Evolutionary conservation across 345 rosid species (phyloP).

Genomic region (Ailanthus altissimus): DNA sequence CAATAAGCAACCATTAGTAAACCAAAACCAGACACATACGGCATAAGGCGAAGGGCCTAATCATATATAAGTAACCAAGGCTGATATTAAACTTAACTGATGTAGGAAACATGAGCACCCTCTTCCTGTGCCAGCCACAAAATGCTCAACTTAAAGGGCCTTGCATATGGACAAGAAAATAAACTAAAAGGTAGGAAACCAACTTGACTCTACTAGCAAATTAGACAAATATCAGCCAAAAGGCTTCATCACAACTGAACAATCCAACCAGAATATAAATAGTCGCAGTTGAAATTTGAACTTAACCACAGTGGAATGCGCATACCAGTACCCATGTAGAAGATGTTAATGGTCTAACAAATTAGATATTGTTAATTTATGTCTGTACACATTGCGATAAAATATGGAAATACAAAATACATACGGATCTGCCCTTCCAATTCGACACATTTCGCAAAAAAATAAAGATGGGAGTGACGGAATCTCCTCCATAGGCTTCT

Average conservation of each 20-base stretch:
- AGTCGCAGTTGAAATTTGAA: background rate
- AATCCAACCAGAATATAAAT: background rate
- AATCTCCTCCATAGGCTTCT: slow-evolving; percentile 29
- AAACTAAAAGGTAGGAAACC: background rate
- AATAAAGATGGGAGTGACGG: slow-evolving; percentile 25
- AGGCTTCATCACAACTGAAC: background rate
- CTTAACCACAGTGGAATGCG: background rate
- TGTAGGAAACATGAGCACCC: background rate
- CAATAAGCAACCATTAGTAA: background rate
- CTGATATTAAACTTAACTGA: background rate
- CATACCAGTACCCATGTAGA: background rate
- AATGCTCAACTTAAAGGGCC: background rate
- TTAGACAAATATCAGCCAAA: background rate
- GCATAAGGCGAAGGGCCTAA: background rate
- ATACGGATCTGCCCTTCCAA: slow-evolving; percentile 48
- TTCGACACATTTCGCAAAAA: slow-evolving; percentile 43
- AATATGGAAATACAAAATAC: slow-evolving; percentile 21
- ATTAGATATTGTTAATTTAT: background rate
- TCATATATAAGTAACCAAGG: background rate
- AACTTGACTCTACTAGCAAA: background rate
- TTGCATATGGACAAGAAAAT: background rate
- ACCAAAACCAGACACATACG: background rate
- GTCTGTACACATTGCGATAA: background rate
- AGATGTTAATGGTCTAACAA: background rate
- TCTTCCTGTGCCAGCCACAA: background rate